A percentile compares a stretch with the other conserved stretches of the same genome.
phyloP scores from a whole-genome alignment of 2,329 filamentous ascomycete genomes.

The Talaromyces rugulosus region DNA sequence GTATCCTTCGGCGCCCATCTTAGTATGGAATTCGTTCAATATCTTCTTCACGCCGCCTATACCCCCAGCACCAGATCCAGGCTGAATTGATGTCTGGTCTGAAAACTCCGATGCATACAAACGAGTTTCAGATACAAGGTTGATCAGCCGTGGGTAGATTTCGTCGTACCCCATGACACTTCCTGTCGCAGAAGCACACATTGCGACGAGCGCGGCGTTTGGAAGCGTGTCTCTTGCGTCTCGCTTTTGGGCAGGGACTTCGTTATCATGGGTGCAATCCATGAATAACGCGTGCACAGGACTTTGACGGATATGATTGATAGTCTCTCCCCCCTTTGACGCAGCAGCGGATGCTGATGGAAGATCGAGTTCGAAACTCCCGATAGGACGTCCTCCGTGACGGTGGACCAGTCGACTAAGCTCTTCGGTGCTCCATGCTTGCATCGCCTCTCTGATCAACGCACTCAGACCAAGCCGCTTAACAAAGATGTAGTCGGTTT shows the following conservation, averaged over 20 bases:
- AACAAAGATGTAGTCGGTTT: constrained; percentile 94
- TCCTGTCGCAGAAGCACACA: constrained; percentile 91
- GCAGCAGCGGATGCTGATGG: constrained; percentile 55
- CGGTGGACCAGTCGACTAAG: constrained; percentile 88
- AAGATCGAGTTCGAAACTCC: constrained; percentile 94
- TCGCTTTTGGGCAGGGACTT: constrained; percentile 90
- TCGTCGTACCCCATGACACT: constrained; percentile 99
- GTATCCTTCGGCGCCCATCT: constrained; percentile 94
- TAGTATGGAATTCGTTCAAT: constrained; percentile 87
- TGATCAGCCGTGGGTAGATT: constrained; percentile 87
- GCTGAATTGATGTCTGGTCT: constrained; percentile 43
- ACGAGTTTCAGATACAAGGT: constrained; percentile 84
- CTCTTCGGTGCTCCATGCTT: constrained; percentile 92
- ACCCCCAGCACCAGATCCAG: constrained; percentile 70
- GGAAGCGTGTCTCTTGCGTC: constrained; percentile 91
- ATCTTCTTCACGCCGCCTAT: constrained; percentile 90
- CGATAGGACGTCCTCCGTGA: constrained; percentile 89
- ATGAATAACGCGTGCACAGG: constrained; percentile 94
- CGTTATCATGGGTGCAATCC: constrained; percentile 99
- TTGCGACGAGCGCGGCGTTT: constrained; percentile 87
- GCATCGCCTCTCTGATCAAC: constrained; percentile 95
- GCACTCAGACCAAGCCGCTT: constrained; percentile 87
- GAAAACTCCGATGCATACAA: constrained; percentile 77
- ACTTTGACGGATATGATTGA: constrained; percentile 78
- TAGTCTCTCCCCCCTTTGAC: constrained; percentile 52